Percentiles rank a stretch among this genome's conserved stretches.
phyloP scores from a whole-genome alignment of 768 basidiomycete genomes.

The Roridomyces roridus region DNA sequence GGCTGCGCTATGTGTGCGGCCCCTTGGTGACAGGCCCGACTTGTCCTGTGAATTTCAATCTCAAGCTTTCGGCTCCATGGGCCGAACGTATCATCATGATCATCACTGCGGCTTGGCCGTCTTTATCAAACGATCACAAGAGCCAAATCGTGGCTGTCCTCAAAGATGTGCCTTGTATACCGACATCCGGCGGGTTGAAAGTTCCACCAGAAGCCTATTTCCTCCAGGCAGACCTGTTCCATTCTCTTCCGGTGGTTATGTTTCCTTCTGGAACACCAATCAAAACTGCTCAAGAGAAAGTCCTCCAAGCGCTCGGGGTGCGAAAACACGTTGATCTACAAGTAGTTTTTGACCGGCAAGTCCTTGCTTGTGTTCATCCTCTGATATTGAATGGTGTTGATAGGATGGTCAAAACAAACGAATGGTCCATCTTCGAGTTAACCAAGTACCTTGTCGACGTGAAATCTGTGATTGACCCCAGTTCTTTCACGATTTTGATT shows the following conservation, averaged over 20 bases:
- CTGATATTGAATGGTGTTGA: not conserved
- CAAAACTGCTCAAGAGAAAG: constrained; percentile 75
- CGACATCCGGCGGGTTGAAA: constrained; percentile 77
- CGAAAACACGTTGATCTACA: constrained; percentile 93
- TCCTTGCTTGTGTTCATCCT: not conserved
- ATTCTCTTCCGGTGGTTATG: constrained; percentile 83
- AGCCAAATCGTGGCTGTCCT: constrained; percentile 55
- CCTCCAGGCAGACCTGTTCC: constrained; percentile 83
- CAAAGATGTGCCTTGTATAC: constrained; percentile 63
- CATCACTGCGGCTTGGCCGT: constrained; percentile 76
- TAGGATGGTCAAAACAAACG: constrained; percentile 89
- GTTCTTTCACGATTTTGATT: not conserved
- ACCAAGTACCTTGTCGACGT: constrained; percentile 89
- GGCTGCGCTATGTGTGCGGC: constrained; percentile 71
- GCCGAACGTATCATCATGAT: constrained; percentile 79
- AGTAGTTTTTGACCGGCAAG: constrained; percentile 86
- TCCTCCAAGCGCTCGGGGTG: constrained; percentile 79
- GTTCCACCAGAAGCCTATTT: constrained; percentile 81
- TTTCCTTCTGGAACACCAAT: constrained; percentile 68
- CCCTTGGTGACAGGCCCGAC: constrained; percentile 46
- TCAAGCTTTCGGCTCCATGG: constrained; percentile 72
- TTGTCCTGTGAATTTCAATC: constrained; percentile 54
- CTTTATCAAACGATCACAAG: constrained; percentile 56
- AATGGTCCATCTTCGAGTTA: constrained; percentile 88
- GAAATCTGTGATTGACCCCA: constrained; percentile 43